A percentile compares a stretch with the other conserved stretches of the same genome.
Conservation (phyloP, 2,329 filamentous ascomycete genomes). For the Talaromyces amestolkiae region DNA sequence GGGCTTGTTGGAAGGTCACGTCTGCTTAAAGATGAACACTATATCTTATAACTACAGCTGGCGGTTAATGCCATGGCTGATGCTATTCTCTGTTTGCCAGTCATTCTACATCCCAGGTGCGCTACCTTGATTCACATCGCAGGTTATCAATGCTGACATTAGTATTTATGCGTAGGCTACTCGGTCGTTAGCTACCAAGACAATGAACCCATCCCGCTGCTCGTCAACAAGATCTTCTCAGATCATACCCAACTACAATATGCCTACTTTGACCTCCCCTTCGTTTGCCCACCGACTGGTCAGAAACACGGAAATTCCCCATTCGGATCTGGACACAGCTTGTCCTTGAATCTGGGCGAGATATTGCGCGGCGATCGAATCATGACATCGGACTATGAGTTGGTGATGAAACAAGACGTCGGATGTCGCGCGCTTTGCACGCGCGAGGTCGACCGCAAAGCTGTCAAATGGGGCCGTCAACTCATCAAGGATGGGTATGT, state of each 20-base stretch:
- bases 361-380: conserved; percentile 85
- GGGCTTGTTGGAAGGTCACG: not conserved
- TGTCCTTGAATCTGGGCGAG: conserved; percentile 81
- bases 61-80: conserved; percentile 24
- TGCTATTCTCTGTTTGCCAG: conserved; percentile 52
- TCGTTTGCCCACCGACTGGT: conserved; percentile 77
- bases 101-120: conserved; percentile 86
- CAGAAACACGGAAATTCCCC: conserved; percentile 63
- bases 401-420: conserved; percentile 72
- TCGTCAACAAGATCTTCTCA: conserved; percentile 89
- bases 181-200: conserved; percentile 78
- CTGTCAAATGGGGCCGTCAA: conserved; percentile 66
- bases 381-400: conserved; percentile 76
- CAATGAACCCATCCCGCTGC: conserved; percentile 74
- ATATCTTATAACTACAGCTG: conserved; percentile 28
- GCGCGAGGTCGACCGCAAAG: conserved; percentile 61
- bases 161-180: conserved; percentile 58
- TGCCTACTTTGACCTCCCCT: conserved; percentile 84
- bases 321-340: conserved; percentile 71
- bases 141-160: not conserved
- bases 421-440: conserved; percentile 72
- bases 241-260: conserved; percentile 88
- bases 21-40: conserved; percentile 23
- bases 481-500: conserved; percentile 77
- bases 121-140: conserved; percentile 22